Base-by-base conservation (phyloP, 768 basidiomycete genomes). In the Amanita pseudoporphyria region DNA sequence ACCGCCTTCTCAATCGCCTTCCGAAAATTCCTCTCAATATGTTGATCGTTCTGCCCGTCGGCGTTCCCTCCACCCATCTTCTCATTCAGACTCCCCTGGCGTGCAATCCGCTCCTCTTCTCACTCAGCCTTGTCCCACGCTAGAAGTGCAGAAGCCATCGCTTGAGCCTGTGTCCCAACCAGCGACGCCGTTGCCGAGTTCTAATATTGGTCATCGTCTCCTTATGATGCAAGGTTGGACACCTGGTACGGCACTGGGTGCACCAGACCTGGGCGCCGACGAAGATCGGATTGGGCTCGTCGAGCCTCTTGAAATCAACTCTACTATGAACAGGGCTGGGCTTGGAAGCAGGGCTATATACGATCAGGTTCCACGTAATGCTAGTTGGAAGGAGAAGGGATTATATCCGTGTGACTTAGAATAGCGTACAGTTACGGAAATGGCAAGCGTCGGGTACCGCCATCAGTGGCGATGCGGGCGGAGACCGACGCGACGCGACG, bases 191-290 rank as follows among this genome's bases (percentile, higher is more conserved):
- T 57, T 88, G 18, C 60, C 77, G 2, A 58, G 71, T 2, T 67
- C 70, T 14, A 89, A 87, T 57, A 66, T 88, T 47, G 88, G 87
- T 0, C 79, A 84, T 57, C 72, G 69, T 32, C 66, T 90, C 26
- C 68, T 89, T 1, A 67, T 80, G 61, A 83, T 81, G 60, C 84
- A 85, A 62, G 87, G 87, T 1, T 90, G 87, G 88, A 67, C 70
- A 14, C 86, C 84, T 7, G 87, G 86, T 1, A 70, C 71, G 19
- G 67, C 73, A 3, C 70, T 84, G 14, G 79, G 79, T 2, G 53
- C 58, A 12, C 46, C 61, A 6, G 53, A 55, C 26, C 49, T 48
- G 14, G 60, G 58, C 14, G 21, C 54, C 9, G 60, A 62, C 9
- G 70, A 69, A 26, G 69, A 62, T 28, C 61, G 65, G 31, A 62